Evolutionary conservation across 176 grass and related monocot genomes (phyloP).

Genomic region (Oryza nivara): DNA sequence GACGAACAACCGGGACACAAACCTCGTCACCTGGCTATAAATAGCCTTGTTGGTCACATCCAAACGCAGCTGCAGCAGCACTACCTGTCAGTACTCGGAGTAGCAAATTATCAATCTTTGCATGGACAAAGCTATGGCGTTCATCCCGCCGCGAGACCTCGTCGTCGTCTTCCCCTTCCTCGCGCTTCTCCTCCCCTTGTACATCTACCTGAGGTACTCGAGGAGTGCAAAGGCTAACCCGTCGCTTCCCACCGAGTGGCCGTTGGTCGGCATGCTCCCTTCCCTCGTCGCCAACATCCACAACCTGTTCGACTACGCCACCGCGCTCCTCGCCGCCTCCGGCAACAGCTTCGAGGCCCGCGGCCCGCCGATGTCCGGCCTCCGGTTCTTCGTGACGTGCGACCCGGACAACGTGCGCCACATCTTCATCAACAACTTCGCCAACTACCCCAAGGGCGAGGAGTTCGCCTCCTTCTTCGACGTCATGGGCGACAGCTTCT

Average conservation of each 20-base stretch:
- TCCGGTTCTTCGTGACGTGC: neutral
- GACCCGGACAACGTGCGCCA: slow-evolving; percentile 35
- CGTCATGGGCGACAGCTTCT: slow-evolving; percentile 4
- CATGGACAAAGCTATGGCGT: neutral
- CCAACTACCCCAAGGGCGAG: slow-evolving; percentile 24
- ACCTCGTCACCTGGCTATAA: too few relatives aligned
- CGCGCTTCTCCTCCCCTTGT: neutral
- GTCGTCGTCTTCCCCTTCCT: neutral
- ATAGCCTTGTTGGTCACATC: too few relatives aligned
- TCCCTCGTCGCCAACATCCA: slow-evolving; percentile 13
- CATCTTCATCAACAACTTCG: slow-evolving; percentile 30
- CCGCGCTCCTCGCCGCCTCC: neutral
- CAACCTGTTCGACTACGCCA: slow-evolving; percentile 20
- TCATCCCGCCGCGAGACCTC: neutral
- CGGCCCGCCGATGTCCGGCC: neutral
- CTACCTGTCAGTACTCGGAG: too few relatives aligned
- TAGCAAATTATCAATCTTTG: too few relatives aligned
- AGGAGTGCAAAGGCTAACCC: neutral
- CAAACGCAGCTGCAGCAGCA: too few relatives aligned
- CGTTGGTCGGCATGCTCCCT: slow-evolving; percentile 21
- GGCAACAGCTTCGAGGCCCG: neutral
- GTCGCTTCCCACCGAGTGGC: slow-evolving; percentile 18
- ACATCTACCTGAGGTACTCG: neutral
- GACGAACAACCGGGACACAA: too few relatives aligned
- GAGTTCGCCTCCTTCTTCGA: slow-evolving; percentile 13